Conservation (phyloP, 306 rosid genomes). For the Sicyos edulis region DNA sequence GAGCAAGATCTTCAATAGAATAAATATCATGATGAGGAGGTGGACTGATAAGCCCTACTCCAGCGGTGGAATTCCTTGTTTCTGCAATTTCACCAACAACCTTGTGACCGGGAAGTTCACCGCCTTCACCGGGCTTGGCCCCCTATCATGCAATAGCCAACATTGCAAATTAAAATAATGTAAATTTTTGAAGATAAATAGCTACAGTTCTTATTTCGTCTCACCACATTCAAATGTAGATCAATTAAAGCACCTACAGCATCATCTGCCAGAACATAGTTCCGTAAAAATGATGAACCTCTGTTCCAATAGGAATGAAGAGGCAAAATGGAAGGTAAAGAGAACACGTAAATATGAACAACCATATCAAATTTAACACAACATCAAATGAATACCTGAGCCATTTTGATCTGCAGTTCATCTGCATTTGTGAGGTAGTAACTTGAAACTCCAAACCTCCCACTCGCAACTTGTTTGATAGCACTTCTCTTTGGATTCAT, state of each 20-base stretch:
- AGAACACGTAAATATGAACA: background rate
- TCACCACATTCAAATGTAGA: constrained; percentile 44
- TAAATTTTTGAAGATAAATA: constrained; percentile 15
- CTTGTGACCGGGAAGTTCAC: constrained; percentile 99
- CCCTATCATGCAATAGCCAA: constrained; percentile 57
- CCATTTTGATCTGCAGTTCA: constrained; percentile 97
- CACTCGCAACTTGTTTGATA: constrained; percentile 98
- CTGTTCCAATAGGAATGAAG: constrained; percentile 33
- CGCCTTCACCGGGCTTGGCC: constrained; percentile 99
- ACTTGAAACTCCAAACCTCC: constrained; percentile 98
- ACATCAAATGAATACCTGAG: constrained; percentile 67
- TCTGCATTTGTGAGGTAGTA: constrained; percentile 95
- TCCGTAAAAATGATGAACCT: constrained; percentile 41
- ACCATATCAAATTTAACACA: background rate
- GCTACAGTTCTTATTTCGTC: constrained; percentile 21
- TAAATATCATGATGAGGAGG: constrained; percentile 99
- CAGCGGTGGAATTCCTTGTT: constrained; percentile 94
- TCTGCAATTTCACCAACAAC: constrained; percentile 89
- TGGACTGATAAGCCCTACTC: constrained; percentile 98
- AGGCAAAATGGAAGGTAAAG: constrained; percentile 20
- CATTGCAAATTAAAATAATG: constrained; percentile 25
- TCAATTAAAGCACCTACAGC: constrained; percentile 53
- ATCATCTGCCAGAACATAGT: constrained; percentile 50
- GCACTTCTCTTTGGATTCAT: constrained; percentile 92
- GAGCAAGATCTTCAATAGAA: constrained; percentile 97